Base-by-base conservation (phyloP, 257 asterid species). In the Fraxinus excelsior region DNA sequence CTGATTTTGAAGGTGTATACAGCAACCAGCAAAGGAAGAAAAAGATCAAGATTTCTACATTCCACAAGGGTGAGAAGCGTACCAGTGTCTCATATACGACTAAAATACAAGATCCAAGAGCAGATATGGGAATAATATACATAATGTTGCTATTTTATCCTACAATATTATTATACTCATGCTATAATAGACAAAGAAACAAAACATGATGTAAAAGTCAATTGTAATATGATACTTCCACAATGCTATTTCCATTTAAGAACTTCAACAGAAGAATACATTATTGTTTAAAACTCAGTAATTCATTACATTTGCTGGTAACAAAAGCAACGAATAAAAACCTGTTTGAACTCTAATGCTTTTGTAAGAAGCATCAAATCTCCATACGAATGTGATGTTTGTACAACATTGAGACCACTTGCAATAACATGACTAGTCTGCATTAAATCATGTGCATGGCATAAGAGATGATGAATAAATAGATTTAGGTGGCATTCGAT, bases 261-360 rank as follows among this genome's bases (percentile, higher is more conserved):
- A 56, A 46, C 26, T 19, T 19, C 65, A 56, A 56, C 12, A 56
- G 65, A n/a, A 56, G n/a, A 56, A 7, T n/a, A 56, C n/a, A n/a
- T 56, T 56, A 56, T n/a, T 56, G 34, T 49, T 66, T 21, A 53
- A 40, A 40, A 31, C 70, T 42, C 44, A 72, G 12, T 68, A 70
- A 75, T 49, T 67, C 56, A 16, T 35, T 49, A 28, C 38, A 62
- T 51, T 74, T 74, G 11, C 51, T 56, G 34, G 83, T 19, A 32
- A 77, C 46, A 26, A 28, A 35, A 65, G 77, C 23, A 81, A 72
- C 71, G 23, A 76, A 74, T 25, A 26, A 28, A 32, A 42, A 95
- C 99, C 98, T 91, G 93, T 80, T 90, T 89, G 79, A 69, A 79
- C 74, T 93, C 95, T 31, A 87, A 88, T n/a, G 98, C 99, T 86